phyloP scores from a whole-genome alignment of 148 eudicot species.

The Camellia lanceoleosa region DNA sequence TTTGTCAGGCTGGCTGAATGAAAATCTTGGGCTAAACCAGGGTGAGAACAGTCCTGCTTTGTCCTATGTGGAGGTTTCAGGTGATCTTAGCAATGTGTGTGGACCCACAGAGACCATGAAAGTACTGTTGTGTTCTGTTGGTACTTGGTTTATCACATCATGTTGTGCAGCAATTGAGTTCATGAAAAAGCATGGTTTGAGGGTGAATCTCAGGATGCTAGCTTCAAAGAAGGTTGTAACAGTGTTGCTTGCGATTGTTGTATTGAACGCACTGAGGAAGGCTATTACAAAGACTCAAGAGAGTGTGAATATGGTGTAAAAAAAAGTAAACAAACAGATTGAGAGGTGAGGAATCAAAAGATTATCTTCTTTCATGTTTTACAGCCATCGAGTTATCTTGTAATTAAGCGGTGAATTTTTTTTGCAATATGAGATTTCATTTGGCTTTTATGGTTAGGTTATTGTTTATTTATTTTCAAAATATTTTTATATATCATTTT shows the following conservation, averaged over 20 bases:
- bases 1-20: constrained; percentile 63
- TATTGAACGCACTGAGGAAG: constrained; percentile 45
- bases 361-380: not conserved
- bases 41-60: constrained; percentile 26
- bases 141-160: constrained; percentile 36
- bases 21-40: constrained; percentile 57
- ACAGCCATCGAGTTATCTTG: not conserved
- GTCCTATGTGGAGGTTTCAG: constrained; percentile 56
- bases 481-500: too few species aligned
- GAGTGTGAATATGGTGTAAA: constrained; percentile 11
- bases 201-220: constrained; percentile 76
- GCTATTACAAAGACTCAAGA: constrained; percentile 29
- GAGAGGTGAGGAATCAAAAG: not conserved
- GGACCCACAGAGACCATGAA: constrained; percentile 44
- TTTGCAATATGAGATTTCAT: not conserved
- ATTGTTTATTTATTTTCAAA: not conserved
- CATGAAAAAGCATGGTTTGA: constrained; percentile 69
- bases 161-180: constrained; percentile 32
- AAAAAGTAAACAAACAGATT: not conserved
- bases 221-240: constrained; percentile 79
- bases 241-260: constrained; percentile 36
- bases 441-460: not conserved
- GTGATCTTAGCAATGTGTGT: constrained; percentile 36
- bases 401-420: constrained; percentile 11
- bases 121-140: constrained; percentile 36